Base-by-base conservation (phyloP, 805 yeast genomes). In the Nakazawaea pomicola region DNA sequence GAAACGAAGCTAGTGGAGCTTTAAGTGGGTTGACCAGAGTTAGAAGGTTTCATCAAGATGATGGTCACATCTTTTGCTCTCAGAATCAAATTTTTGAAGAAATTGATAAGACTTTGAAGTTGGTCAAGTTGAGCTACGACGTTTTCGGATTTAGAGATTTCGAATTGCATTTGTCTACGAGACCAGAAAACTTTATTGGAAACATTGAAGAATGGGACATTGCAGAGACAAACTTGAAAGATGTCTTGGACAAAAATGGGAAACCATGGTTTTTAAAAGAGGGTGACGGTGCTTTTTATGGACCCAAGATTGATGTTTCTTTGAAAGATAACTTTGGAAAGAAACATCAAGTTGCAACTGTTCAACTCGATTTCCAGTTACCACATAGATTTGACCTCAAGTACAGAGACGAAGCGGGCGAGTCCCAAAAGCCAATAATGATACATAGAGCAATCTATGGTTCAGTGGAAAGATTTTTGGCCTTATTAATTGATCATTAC, bases 201-300 rank as follows among this genome's bases (percentile, higher is more conserved):
- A 78, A 78, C 9, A 47, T 80, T 0, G 70, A 67, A 19, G 82
- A 84, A 10, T 93, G 99, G 99, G 67, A 84, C 45, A 61, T 60
- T 16, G 99, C 99, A 1, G 99, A 93, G 56, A 30, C 49, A 6
- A 78, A 78, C 40, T 67, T 93, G 44, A 71, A 71, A 21, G 52
- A 58, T 1, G 90, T 86, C 1, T 60, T 93, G 35, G 52, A 60
- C 10, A 65, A 65, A 11, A 62, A 71, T 10, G 80, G 80, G 1
- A 45, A 40, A 4, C 58, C 65, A 4, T 90, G 96, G 95, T 57
- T 71, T 14, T 51, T 86, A 7, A 80, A 89, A 49, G 86, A 80
- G 47, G 96, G 95, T n/a, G 99, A 93, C 60, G 99, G 99, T 25
- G 99, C 93, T 1, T 83, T 83, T 55, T 93, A 93, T 64, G 99